Percentiles rank a stretch among this genome's conserved stretches.
These are phyloP conservation scores for Geotrichum carabidarum DNA, from an alignment of 1,139 yeast species.

Conservation along the genomic window DNA sequence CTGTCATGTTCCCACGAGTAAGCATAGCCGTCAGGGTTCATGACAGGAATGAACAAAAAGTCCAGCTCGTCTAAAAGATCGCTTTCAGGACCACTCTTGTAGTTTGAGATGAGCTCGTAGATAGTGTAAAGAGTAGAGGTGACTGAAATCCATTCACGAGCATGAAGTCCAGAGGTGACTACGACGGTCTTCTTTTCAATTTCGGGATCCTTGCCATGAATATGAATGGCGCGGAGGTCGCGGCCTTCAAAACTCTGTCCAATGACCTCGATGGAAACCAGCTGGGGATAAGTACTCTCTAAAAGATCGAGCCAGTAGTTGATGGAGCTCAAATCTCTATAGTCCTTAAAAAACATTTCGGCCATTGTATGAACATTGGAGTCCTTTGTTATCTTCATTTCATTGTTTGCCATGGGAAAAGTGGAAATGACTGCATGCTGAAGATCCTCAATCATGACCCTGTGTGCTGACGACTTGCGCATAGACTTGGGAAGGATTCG, in stretches of 20 bases:
- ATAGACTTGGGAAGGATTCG: conserved; percentile 32
- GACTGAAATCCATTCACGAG: conserved; percentile 85
- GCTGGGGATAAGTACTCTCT: conserved; percentile 50
- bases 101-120: conserved; percentile 50
- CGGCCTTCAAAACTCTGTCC: conserved; percentile 76
- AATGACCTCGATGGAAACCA: conserved; percentile 55
- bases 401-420: conserved; percentile 22
- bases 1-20: conserved; percentile 77
- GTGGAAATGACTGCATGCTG: conserved; percentile 32
- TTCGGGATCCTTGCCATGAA: conserved; percentile 44
- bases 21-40: conserved; percentile 87
- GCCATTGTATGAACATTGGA: conserved; percentile 17
- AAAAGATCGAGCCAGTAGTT: conserved; percentile 66
- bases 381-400: conserved; percentile 6
- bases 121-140: conserved; percentile 63
- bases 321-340: conserved; percentile 63
- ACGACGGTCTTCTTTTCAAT: conserved; percentile 63
- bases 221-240: conserved; percentile 59
- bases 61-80: conserved; percentile 47
- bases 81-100: conserved; percentile 29
- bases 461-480: conserved; percentile 24
- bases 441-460: conserved; percentile 32
- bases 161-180: conserved; percentile 79
- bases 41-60: conserved; percentile 71
- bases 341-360: conserved; percentile 58